phyloP scores from a whole-genome alignment of 2,329 filamentous ascomycete genomes.

The Ampelomyces quisqualis region DNA sequence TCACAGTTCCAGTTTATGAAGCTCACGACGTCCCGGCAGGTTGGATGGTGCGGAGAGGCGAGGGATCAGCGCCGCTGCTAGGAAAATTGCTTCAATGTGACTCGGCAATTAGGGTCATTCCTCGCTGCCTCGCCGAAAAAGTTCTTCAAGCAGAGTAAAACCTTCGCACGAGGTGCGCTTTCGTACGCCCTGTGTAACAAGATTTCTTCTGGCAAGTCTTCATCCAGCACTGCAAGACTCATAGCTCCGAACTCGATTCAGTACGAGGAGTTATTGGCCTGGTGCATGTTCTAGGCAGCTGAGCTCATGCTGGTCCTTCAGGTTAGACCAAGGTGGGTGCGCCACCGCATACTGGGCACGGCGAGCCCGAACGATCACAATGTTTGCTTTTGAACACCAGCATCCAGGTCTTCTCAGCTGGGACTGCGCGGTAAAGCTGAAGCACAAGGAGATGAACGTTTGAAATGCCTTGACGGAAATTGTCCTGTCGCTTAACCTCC shows the following conservation, averaged over 20 bases:
- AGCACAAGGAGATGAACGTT: background rate
- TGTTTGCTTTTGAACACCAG: constrained; percentile 11
- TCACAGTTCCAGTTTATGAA: constrained; percentile 6
- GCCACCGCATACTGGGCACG: constrained; percentile 29
- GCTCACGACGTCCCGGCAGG: constrained; percentile 22
- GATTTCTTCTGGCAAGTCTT: too few relatives aligned
- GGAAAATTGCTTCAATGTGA: background rate
- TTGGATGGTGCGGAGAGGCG: constrained; percentile 34
- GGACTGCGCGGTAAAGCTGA: background rate
- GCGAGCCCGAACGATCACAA: constrained; percentile 26
- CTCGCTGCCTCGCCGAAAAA: too few relatives aligned
- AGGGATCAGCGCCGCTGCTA: constrained; percentile 17
- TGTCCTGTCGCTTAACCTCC: background rate
- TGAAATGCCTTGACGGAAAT: background rate
- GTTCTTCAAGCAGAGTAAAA: too few relatives aligned
- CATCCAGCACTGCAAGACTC: too few relatives aligned
- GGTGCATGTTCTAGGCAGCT: constrained; percentile 1
- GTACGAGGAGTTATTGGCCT: constrained; percentile 4
- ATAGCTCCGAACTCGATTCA: background rate
- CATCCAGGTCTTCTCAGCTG: background rate
- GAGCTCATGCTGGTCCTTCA: constrained; percentile 26
- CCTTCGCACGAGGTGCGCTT: too few relatives aligned
- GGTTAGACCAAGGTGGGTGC: constrained; percentile 21
- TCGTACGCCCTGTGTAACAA: too few relatives aligned
- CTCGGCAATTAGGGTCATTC: background rate